phyloP scores from a whole-genome alignment of 169 alveolate species.

The Blepharisma undulans region DNA sequence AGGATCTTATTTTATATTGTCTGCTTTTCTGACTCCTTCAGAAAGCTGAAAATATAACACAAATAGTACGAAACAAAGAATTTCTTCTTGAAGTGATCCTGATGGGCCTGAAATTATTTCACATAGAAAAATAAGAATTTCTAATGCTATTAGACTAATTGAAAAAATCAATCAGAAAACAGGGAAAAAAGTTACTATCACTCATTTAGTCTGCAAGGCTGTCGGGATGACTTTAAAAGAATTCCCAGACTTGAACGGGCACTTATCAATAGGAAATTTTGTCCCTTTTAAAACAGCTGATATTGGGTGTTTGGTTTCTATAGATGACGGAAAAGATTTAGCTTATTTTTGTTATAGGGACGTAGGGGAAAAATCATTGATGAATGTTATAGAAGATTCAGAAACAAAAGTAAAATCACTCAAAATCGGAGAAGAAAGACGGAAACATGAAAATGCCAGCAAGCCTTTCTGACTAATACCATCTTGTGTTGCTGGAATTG shows the following conservation, averaged over 20 bases:
- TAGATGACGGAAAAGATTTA: conserved; percentile 11
- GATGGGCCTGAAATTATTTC: background rate
- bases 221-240: conserved; percentile 7
- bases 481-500: background rate
- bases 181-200: conserved; percentile 22
- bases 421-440: background rate
- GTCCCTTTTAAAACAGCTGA: background rate
- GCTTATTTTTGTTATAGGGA: background rate
- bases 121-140: background rate
- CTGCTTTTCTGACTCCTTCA: background rate
- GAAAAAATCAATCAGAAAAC: background rate
- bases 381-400: background rate
- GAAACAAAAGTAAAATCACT: background rate
- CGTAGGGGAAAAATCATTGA: background rate
- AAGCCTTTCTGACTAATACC: background rate
- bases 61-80: background rate
- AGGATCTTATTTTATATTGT: background rate
- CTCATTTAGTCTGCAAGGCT: conserved; percentile 12
- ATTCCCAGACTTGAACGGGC: conserved; percentile 24
- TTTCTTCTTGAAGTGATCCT: conserved; percentile 30
- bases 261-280: background rate
- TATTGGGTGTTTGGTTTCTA: background rate
- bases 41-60: background rate
- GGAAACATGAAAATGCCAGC: background rate
- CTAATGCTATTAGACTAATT: background rate